phyloP scores from a whole-genome alignment of 2,329 filamentous ascomycete species.

The Sphaerulina musiva region DNA sequence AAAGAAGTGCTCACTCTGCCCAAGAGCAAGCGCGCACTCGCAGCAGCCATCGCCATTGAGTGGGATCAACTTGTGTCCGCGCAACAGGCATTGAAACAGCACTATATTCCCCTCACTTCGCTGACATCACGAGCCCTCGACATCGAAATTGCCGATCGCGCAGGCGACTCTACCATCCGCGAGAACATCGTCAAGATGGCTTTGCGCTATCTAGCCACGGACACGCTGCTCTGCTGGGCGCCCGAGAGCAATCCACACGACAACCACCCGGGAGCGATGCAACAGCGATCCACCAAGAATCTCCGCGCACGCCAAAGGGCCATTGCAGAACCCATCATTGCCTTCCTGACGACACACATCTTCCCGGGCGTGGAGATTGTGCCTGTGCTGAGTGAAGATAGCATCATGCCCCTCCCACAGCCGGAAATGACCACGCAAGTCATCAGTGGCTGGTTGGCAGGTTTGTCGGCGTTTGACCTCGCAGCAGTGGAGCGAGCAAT shows the following conservation, averaged over 20 bases:
- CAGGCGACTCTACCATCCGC: conserved; percentile 50
- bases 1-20: conserved; percentile 69
- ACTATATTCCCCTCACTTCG: conserved; percentile 85
- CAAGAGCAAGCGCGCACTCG: conserved; percentile 68
- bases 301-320: conserved; percentile 67
- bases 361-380: conserved; percentile 78
- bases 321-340: conserved; percentile 63
- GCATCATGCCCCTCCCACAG: conserved; percentile 71
- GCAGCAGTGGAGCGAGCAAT: conserved; percentile 79
- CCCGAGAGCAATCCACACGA: conserved; percentile 50
- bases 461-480: conserved; percentile 70
- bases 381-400: conserved; percentile 72
- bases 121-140: conserved; percentile 77
- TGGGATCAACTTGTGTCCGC: conserved; percentile 82
- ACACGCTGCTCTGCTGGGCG: conserved; percentile 88
- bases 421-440: conserved; percentile 67
- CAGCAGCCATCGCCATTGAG: conserved; percentile 78
- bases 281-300: conserved; percentile 19
- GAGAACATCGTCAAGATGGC: conserved; percentile 59
- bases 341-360: conserved; percentile 62
- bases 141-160: conserved; percentile 61
- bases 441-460: conserved; percentile 68
- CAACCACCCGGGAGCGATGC: conserved; percentile 20
- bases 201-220: conserved; percentile 83
- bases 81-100: conserved; percentile 75